Base-by-base conservation (phyloP, 108 stramenopile genomes). In the Hondaea fermentalgiana region DNA sequence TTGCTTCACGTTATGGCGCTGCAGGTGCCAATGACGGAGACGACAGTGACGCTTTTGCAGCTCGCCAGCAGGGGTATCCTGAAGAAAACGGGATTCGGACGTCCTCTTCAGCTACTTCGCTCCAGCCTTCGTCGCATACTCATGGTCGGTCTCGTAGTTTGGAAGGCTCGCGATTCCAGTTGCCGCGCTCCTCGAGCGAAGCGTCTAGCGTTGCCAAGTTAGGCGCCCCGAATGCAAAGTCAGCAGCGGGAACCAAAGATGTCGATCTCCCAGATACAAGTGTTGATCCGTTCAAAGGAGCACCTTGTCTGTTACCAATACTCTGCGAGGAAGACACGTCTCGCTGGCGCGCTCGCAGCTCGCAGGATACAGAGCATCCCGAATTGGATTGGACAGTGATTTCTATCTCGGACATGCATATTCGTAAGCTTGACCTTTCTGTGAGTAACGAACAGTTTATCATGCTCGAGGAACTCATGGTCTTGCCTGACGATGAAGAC, bases 381-480 rank as follows among this genome's bases (percentile, higher is more conserved):
- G 76, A 83, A 35, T 28, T 83, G n/a, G 76, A 83, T 17, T 83
- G 76, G 76, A 45, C 76, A 14, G 25, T 83, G 4, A 12, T 83
- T 28, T 47, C 51, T 3, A 35, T 83, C 12, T 12, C 23, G 19
- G 76, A 83, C 28, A 23, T 83, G n/a, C n/a, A 83, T 23, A 23
- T 83, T 12, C 76, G 76, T 12, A 83, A 53, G 2, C 17, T 83
- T 35, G 76, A 83, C 76, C 45, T 83, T 12, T 83, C 76, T 53
- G 76, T 83, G 10, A 83, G 76, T 23, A 53, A 83, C n/a, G 76
- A 83, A 53, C 76, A 83, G 51, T 83, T 83, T 53, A 53, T 83
- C 23, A 83, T 83, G 76, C 51, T 83, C 23, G 76, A 53, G 51
- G 51, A 83, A 23, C 51, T 83, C n/a, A 83, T 83, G 76, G 76